These are phyloP conservation scores for Pneumocystis wakefieldiae DNA, from an alignment of 1,139 yeast genomes.

Conservation along the genomic window DNA sequence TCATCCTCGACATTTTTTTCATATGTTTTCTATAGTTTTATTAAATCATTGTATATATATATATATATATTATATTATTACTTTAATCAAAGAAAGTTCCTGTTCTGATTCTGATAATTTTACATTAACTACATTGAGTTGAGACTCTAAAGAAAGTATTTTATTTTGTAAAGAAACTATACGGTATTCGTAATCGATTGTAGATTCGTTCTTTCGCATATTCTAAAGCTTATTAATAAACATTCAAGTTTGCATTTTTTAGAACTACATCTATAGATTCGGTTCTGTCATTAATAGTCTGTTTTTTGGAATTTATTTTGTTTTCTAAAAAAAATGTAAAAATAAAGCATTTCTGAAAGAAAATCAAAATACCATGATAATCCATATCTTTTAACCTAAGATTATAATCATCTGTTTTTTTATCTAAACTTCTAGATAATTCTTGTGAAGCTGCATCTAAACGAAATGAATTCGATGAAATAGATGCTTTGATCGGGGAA, in stretches of 20 bases:
- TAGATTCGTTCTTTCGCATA: background rate
- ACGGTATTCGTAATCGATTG: background rate
- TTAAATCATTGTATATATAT: background rate
- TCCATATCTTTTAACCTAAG: background rate
- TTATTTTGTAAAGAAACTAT: background rate
- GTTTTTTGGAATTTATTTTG: background rate
- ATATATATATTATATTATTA: background rate
- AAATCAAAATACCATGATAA: background rate
- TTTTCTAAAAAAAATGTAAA: background rate
- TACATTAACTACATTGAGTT: background rate
- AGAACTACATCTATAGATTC: slow-evolving; percentile 8
- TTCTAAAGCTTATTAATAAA: background rate
- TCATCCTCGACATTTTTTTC: background rate
- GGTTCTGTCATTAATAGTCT: slow-evolving; percentile 10
- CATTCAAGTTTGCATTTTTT: background rate
- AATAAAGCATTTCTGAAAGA: background rate
- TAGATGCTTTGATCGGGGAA: background rate
- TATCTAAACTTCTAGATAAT: slow-evolving; percentile 26
- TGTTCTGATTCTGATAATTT: background rate
- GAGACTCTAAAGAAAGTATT: background rate
- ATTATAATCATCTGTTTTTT: slow-evolving; percentile 23
- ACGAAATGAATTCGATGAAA: background rate
- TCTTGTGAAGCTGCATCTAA: slow-evolving; percentile 23
- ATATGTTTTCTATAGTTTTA: background rate
- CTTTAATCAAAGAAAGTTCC: background rate